Conservation (phyloP, 2,329 filamentous ascomycete species). For the Epichloe baconii region DNA sequence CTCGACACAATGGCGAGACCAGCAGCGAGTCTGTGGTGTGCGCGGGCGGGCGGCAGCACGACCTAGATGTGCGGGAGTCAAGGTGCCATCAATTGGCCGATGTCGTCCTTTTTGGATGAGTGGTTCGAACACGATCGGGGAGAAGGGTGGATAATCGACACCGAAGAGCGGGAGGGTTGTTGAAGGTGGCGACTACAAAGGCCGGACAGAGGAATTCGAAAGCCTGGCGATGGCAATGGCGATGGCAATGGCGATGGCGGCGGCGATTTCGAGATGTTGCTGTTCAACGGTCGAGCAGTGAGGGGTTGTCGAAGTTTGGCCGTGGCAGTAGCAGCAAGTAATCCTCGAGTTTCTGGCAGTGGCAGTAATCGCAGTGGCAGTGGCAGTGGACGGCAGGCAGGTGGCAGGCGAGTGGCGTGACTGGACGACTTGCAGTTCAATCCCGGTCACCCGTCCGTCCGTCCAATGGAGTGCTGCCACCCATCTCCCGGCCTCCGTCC, state of each 20-base stretch:
- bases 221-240: not conserved
- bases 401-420: no score
- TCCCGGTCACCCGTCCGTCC: no score
- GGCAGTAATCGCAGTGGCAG: not conserved
- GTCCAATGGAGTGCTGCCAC: not conserved
- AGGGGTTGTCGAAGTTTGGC: not conserved
- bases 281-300: not conserved
- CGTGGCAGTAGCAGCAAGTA: no score
- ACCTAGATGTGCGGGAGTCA: conserved; percentile 4
- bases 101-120: not conserved
- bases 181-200: not conserved
- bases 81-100: conserved; percentile 7
- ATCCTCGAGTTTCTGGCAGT: not conserved
- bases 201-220: not conserved
- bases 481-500: not conserved
- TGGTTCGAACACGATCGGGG: not conserved
- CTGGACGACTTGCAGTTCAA: no score
- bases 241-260: not conserved
- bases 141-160: conserved; percentile 1
- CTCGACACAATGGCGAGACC: conserved; percentile 6
- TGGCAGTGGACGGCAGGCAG: not conserved
- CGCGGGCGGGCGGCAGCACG: conserved; percentile 9
- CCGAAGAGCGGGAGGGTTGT: conserved; percentile 1
- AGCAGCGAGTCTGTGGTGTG: conserved; percentile 8
- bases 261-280: not conserved